phyloP scores from a whole-genome alignment of 768 basidiomycete species.

The Gloeostereum incarnatum region DNA sequence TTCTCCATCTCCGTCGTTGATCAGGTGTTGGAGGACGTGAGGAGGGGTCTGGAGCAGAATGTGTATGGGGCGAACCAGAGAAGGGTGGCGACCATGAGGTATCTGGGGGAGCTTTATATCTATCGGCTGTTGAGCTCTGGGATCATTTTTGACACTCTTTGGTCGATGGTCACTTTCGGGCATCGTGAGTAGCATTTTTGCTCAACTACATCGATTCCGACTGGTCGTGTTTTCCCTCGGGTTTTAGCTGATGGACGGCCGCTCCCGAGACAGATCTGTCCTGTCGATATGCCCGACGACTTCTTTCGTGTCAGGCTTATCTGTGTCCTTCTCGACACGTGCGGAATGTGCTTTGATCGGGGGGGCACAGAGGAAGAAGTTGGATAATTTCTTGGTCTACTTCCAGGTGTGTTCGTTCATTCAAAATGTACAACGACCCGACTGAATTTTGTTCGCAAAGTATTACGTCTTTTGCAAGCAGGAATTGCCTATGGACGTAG shows the following conservation, averaged over 20 bases:
- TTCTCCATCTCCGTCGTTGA: conserved; percentile 88
- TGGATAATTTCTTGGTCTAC: conserved; percentile 87
- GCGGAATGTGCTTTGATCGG: conserved; percentile 96
- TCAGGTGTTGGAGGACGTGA: conserved; percentile 89
- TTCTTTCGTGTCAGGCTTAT: conserved; percentile 91
- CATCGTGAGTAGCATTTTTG: conserved; percentile 61
- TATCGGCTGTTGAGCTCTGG: conserved; percentile 85
- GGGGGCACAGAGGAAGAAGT: conserved; percentile 86
- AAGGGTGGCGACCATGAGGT: conserved; percentile 85
- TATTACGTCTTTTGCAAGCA: conserved; percentile 90
- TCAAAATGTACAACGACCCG: conserved; percentile 1
- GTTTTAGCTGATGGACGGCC: conserved; percentile 80
- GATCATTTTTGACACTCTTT: conserved; percentile 88
- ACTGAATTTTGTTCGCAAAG: conserved; percentile 18
- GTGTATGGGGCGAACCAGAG: conserved; percentile 93
- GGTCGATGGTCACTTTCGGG: conserved; percentile 92
- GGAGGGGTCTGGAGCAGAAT: conserved; percentile 88
- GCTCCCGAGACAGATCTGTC: conserved; percentile 60
- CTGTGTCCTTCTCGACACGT: conserved; percentile 89
- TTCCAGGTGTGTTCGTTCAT: conserved; percentile 61
- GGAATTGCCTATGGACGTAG: conserved; percentile 91
- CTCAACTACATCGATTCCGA: neutral
- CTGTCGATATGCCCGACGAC: conserved; percentile 89
- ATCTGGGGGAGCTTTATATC: conserved; percentile 95
- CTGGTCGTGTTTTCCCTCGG: conserved; percentile 7